These are phyloP conservation scores for Urochloa ruziziensis DNA, from an alignment of 176 grass and related monocot genomes.

Conservation along the genomic window DNA sequence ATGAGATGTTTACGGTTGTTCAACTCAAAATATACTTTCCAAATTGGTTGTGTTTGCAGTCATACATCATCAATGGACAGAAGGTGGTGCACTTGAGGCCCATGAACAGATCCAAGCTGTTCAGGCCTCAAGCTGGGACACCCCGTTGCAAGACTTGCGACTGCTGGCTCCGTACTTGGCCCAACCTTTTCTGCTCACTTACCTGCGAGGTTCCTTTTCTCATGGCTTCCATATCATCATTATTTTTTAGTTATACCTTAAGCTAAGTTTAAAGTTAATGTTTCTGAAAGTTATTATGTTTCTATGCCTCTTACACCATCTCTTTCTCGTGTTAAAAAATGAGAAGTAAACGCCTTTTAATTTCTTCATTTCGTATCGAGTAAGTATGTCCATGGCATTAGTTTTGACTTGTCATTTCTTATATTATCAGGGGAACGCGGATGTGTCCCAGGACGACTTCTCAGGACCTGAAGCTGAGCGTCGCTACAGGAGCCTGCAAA, in stretches of 20 bases:
- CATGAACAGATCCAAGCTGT: not conserved
- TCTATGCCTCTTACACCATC: not conserved
- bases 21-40: not conserved
- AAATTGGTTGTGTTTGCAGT: not conserved
- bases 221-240: not conserved
- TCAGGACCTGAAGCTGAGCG: conserved; percentile 36
- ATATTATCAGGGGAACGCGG: not conserved
- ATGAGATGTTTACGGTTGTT: not conserved
- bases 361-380: too few species aligned
- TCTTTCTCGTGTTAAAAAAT: too few species aligned
- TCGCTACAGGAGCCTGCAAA: not conserved
- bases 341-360: not conserved
- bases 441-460: conserved; percentile 16
- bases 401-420: not conserved
- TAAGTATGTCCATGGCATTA: not conserved
- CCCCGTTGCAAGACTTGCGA: not conserved
- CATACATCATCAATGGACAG: conserved; percentile 13
- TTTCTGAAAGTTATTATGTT: not conserved
- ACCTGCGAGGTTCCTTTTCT: conserved; percentile 6
- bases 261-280: not conserved
- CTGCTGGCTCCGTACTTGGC: not conserved
- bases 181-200: conserved; percentile 9
- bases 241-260: not conserved
- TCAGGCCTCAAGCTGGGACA: not conserved
- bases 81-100: conserved; percentile 19